phyloP scores from a whole-genome alignment of 371 early-diverging fungal species.

The Blyttiomyces sp. region DNA sequence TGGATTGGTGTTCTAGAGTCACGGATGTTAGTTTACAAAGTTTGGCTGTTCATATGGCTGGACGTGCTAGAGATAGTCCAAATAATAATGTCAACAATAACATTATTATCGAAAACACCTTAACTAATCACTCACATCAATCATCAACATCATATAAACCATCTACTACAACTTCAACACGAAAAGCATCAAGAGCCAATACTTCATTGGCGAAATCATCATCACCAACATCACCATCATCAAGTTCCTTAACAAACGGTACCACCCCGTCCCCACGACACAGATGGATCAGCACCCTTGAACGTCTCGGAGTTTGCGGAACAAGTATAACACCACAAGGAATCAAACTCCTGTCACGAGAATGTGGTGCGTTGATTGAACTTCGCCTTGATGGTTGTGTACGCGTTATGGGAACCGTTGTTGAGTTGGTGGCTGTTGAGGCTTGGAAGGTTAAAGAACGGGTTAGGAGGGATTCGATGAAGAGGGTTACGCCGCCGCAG shows the following conservation, averaged over 20 bases:
- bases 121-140: background rate
- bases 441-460: no score
- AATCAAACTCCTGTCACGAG: conserved; percentile 10
- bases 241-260: conserved; percentile 5
- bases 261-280: conserved; percentile 10
- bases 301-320: conserved; percentile 6
- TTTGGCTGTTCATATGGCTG: conserved; percentile 2
- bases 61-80: background rate
- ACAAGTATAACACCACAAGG: conserved; percentile 2
- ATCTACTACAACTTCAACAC: background rate
- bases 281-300: background rate
- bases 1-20: conserved; percentile 10
- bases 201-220: background rate
- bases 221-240: conserved; percentile 10
- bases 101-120: background rate
- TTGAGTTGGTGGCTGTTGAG: no score
- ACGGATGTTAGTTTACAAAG: conserved; percentile 9
- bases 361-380: conserved; percentile 15
- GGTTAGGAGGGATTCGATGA: no score
- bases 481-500: no score
- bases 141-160: background rate
- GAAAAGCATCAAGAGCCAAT: background rate
- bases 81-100: background rate
- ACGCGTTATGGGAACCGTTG: no score
- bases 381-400: conserved; percentile 23